Base-by-base conservation (phyloP, 345 rosid species). In the Pugionium cornutum region DNA sequence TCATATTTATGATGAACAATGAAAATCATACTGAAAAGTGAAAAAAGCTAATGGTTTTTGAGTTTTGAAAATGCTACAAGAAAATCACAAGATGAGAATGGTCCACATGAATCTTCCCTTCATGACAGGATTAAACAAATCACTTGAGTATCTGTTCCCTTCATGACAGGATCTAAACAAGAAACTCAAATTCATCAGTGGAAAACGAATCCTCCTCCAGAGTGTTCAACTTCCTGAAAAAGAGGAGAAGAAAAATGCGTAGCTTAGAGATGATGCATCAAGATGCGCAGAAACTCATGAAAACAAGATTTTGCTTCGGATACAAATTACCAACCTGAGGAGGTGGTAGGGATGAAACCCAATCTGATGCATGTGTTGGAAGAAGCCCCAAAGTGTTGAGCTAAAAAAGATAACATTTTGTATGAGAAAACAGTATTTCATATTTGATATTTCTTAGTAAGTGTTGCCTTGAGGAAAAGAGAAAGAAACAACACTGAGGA, bases 341-440 rank as follows among this genome's bases (percentile, higher is more conserved):
- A 30, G 99, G 99, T 39, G 99, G 76, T 63, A 95, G 80, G 58
- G 96, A 89, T 62, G 98, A 95, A 54, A 95, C 99, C 99, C 99
- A 95, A 50, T 95, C 99, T 3, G 97, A 95, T 76, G 98, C 96
- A 68, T 91, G 95, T 9, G 98, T 95, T 32, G 99, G 99, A 67
- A 95, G 97, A 72, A 95, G 95, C 44, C 99, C 98, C 86, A 95
- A 70, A 1, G 96, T 80, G 82, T 95, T 95, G 44, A 95, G 95
- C 99, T 95, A 88, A 72, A 67, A 75, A 77, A 67, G 62, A 31
- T 36, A 75, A 77, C 42, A 4, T 54, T 32, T 56, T 63, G 56
- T 34, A 37, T 62, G 39, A 61, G 70, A 30, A 30, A 64, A 49
- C 47, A 11, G 18, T 35, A 50, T 18, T 41, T 28, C 2, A 35